These are phyloP conservation scores for Sphaceloma murrayae DNA, from an alignment of 2,329 filamentous ascomycete genomes.

Conservation along the genomic window DNA sequence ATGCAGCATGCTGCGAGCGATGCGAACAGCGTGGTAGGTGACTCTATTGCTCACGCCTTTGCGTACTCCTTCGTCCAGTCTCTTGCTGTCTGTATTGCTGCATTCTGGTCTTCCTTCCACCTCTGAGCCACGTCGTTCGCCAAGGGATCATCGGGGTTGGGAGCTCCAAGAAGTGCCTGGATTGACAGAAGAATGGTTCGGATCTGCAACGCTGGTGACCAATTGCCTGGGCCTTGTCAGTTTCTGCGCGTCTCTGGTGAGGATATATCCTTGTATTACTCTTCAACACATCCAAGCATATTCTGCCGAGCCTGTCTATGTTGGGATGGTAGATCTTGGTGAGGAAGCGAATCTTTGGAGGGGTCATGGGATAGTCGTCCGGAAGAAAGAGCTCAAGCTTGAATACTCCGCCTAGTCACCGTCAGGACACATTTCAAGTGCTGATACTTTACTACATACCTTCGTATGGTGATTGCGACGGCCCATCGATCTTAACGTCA, in stretches of 20 bases:
- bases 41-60: constrained; percentile 32
- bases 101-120: constrained; percentile 94
- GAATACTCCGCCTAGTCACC: constrained; percentile 63
- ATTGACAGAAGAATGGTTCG: constrained; percentile 97
- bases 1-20: too few species aligned
- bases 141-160: constrained; percentile 96
- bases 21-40: too few species aligned
- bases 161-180: constrained; percentile 88
- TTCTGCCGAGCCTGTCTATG: constrained; percentile 93
- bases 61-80: constrained; percentile 89
- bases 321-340: constrained; percentile 99
- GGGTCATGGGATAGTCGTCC: constrained; percentile 98
- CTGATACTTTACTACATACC: constrained; percentile 43
- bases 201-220: constrained; percentile 96
- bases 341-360: constrained; percentile 94
- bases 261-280: too few species aligned
- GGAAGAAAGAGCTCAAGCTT: constrained; percentile 95
- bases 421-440: background rate
- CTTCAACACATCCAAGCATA: constrained; percentile 94
- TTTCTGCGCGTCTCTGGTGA: too few species aligned
- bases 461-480: constrained; percentile 87
- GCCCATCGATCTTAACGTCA: constrained; percentile 92
- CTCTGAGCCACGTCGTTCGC: constrained; percentile 95
- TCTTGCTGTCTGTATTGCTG: constrained; percentile 81
- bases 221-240: constrained; percentile 62